These are phyloP conservation scores for Cichorium intybus DNA, from an alignment of 140 eudicot species.

Conservation along the genomic window DNA sequence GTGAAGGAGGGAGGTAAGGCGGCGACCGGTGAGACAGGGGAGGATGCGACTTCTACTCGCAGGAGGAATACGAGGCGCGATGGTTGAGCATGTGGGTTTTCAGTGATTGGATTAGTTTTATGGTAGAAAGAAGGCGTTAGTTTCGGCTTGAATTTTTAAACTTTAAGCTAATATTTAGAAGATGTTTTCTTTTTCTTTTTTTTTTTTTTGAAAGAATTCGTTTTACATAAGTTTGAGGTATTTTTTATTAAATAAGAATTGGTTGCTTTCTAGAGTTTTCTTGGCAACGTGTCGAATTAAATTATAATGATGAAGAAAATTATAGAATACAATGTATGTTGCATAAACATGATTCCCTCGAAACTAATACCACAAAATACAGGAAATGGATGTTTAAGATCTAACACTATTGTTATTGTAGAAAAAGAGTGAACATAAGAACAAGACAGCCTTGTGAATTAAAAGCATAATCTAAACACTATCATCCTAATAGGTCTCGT, in stretches of 20 bases:
- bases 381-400: too few species aligned
- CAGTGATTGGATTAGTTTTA: conserved; percentile 6
- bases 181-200: background rate
- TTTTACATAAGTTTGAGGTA: too few species aligned
- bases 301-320: too few species aligned
- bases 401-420: too few species aligned
- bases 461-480: background rate
- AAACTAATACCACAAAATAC: too few species aligned
- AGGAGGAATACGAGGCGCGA: conserved; percentile 73
- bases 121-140: conserved; percentile 28
- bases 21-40: conserved; percentile 33
- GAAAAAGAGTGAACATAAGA: too few species aligned
- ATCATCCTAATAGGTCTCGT: too few species aligned
- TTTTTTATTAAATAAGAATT: too few species aligned
- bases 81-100: conserved; percentile 22
- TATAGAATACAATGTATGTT: too few species aligned
- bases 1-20: conserved; percentile 52
- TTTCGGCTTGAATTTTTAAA: conserved; percentile 11
- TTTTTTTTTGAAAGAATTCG: background rate
- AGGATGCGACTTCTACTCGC: conserved; percentile 51
- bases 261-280: too few species aligned
- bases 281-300: too few species aligned
- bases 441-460: background rate
- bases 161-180: conserved; percentile 7
- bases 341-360: too few species aligned